These are phyloP conservation scores for Orbilia javanica DNA, from an alignment of 2,329 filamentous ascomycete species.

Conservation along the genomic window DNA sequence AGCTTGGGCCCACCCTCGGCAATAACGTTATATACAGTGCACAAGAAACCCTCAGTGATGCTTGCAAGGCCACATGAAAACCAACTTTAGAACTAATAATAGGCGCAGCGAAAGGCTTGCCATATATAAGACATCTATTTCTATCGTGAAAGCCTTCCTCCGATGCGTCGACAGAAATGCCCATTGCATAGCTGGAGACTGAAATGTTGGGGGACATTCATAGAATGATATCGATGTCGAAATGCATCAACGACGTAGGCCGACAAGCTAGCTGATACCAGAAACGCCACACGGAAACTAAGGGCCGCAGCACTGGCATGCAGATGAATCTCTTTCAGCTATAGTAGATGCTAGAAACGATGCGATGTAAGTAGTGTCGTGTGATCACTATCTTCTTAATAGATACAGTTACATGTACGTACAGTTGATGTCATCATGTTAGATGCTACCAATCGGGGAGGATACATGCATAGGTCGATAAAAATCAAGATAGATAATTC, in stretches of 20 bases:
- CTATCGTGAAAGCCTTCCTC: too few relatives aligned
- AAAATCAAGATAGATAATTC: background rate
- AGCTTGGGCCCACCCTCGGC: slow-evolving; percentile 1
- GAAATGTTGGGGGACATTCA: background rate
- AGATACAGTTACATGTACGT: too few relatives aligned
- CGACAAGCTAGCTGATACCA: background rate
- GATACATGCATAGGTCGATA: too few relatives aligned
- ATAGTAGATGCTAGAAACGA: background rate
- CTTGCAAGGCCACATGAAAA: background rate
- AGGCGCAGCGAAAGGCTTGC: background rate
- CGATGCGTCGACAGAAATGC: too few relatives aligned
- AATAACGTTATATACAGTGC: slow-evolving; percentile 8
- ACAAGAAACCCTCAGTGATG: background rate
- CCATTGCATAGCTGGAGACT: too few relatives aligned
- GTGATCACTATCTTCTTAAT: background rate
- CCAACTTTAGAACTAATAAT: background rate
- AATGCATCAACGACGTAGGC: background rate
- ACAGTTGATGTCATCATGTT: too few relatives aligned
- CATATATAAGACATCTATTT: too few relatives aligned
- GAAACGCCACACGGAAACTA: background rate
- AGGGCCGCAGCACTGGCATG: background rate
- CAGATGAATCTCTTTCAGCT: background rate
- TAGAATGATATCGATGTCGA: too few relatives aligned
- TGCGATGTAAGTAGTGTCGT: background rate
- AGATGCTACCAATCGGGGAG: too few relatives aligned